A percentile compares a stretch with the other conserved stretches of the same genome.
Evolutionary conservation across 768 basidiomycete species (phyloP).

Genomic region (Chalciporus pseudorubinellus): DNA sequence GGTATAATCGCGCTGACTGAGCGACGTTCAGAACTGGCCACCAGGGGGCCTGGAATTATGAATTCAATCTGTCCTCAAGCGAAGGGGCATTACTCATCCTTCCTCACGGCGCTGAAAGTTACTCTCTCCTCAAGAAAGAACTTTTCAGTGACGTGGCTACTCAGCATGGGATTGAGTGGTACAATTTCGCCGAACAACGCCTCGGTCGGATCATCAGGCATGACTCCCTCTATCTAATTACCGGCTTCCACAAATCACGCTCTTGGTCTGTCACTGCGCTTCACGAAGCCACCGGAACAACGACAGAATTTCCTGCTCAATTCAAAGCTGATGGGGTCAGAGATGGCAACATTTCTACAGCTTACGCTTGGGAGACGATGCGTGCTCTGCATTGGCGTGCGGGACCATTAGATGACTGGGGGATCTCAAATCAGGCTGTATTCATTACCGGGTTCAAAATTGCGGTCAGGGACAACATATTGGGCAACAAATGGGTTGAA

Average conservation of each 20-base stretch:
- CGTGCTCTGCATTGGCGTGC: constrained; percentile 8
- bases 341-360: constrained; percentile 3
- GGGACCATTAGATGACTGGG: neutral
- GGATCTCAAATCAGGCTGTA: constrained; percentile 15
- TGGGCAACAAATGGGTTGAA: constrained; percentile 4
- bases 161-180: constrained; percentile 27
- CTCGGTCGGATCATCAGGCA: constrained; percentile 15
- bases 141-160: constrained; percentile 21
- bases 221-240: constrained; percentile 31
- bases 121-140: constrained; percentile 17
- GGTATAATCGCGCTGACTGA: neutral
- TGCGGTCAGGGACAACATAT: constrained; percentile 2
- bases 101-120: constrained; percentile 27
- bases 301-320: constrained; percentile 5
- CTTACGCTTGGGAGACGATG: constrained; percentile 14
- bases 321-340: constrained; percentile 13
- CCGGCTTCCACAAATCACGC: constrained; percentile 6
- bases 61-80: constrained; percentile 11
- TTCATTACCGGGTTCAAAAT: constrained; percentile 26
- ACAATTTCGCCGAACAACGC: constrained; percentile 19
- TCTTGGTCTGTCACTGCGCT: constrained; percentile 30
- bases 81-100: constrained; percentile 33
- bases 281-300: neutral
- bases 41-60: neutral
- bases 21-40: neutral